phyloP scores from a whole-genome alignment of 805 yeast genomes.

The Myxozyma mucilagina region DNA sequence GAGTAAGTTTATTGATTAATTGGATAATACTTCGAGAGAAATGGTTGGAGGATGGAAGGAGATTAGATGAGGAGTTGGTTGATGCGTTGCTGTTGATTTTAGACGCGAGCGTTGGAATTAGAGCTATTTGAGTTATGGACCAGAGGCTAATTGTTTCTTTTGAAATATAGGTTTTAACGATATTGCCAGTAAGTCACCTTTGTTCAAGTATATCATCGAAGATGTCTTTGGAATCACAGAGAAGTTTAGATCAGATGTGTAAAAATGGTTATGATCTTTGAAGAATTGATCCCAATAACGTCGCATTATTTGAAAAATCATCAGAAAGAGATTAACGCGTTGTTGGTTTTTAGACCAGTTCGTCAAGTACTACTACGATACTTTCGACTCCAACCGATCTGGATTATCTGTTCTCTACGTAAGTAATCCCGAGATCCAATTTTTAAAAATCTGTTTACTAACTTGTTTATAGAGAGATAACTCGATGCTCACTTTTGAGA shows the following conservation, averaged over 20 bases:
- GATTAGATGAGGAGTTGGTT: neutral
- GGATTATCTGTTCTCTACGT: constrained; percentile 88
- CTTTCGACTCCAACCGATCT: constrained; percentile 88
- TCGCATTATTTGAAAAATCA: neutral
- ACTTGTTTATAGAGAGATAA: constrained; percentile 63
- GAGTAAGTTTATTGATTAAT: neutral
- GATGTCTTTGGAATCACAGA: too few relatives aligned
- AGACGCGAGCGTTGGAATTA: too few relatives aligned
- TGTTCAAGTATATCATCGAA: too few relatives aligned
- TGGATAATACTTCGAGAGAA: neutral
- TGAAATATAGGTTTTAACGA: neutral
- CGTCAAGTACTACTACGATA: constrained; percentile 92
- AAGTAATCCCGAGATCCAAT: constrained; percentile 12
- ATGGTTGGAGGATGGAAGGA: too few relatives aligned
- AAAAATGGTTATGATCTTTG: too few relatives aligned
- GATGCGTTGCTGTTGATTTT: too few relatives aligned
- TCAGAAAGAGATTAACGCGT: neutral
- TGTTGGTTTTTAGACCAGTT: constrained; percentile 57
- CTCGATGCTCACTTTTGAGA: constrained; percentile 96
- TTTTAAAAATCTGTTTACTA: neutral
- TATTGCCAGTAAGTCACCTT: neutral
- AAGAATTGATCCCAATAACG: neutral
- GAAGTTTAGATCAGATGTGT: too few relatives aligned
- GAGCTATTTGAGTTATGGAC: too few relatives aligned
- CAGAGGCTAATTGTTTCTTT: neutral